Conservation (phyloP, 208 protist species). For the Wallacemonas rigidus region DNA sequence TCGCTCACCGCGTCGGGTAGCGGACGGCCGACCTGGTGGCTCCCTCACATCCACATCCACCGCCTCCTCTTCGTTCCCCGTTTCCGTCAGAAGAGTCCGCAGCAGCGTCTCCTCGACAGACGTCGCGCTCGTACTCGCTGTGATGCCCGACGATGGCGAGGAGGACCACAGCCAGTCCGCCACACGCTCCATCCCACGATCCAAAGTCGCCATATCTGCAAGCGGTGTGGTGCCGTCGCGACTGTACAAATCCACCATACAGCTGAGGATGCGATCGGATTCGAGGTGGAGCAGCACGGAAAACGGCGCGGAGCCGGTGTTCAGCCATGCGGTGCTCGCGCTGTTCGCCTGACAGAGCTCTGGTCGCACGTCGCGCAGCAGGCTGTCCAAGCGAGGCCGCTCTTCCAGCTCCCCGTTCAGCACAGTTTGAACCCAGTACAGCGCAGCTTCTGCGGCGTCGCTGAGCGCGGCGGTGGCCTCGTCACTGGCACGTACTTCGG, state of each 20-base stretch:
- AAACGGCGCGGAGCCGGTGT: not conserved
- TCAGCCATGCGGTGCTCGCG: not conserved
- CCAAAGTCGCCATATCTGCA: not conserved
- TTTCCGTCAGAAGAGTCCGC: not conserved
- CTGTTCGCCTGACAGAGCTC: not conserved
- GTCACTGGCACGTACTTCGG: not conserved
- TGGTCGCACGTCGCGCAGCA: constrained; percentile 8
- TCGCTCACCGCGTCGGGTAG: not conserved
- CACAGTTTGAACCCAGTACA: constrained; percentile 19
- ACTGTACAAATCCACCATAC: constrained; percentile 5
- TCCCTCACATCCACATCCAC: not conserved
- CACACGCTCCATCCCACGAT: constrained; percentile 11
- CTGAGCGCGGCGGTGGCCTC: not conserved
- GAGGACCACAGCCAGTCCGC: constrained; percentile 15
- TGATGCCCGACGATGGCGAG: not conserved
- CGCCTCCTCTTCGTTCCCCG: not conserved
- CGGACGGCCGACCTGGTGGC: not conserved
- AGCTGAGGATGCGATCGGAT: constrained; percentile 5
- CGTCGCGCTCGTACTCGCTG: too few species aligned
- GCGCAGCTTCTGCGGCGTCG: constrained; percentile 12
- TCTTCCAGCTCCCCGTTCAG: constrained; percentile 9
- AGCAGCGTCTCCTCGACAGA: not conserved
- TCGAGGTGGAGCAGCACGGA: not conserved
- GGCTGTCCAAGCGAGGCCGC: not conserved
- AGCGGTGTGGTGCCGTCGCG: not conserved